Percentiles rank a stretch among this genome's conserved stretches.
These are phyloP conservation scores for Hypomontagnella monticulosa DNA, from an alignment of 495 filamentous ascomycete genomes.

Conservation along the genomic window DNA sequence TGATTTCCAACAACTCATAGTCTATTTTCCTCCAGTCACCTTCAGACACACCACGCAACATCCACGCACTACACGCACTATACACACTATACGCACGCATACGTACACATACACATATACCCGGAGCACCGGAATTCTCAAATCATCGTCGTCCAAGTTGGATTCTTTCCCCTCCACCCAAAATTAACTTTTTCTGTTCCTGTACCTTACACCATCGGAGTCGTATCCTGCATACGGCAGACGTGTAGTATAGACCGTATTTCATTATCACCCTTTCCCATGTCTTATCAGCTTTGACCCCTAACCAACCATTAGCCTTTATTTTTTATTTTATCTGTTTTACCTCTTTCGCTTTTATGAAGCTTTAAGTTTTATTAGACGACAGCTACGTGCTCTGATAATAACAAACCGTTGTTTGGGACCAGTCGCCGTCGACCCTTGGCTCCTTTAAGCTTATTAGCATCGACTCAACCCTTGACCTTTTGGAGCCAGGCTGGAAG, in stretches of 20 bases:
- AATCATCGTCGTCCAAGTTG: slow-evolving; percentile 37
- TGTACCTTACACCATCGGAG: slow-evolving; percentile 38
- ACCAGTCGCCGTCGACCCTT: background rate
- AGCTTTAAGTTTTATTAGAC: background rate
- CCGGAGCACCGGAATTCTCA: slow-evolving; percentile 36
- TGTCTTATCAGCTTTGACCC: background rate
- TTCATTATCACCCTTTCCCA: background rate
- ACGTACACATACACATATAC: slow-evolving; percentile 22
- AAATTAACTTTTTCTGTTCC: slow-evolving; percentile 27
- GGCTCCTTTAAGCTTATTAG: slow-evolving; percentile 16
- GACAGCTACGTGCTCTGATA: slow-evolving; percentile 34
- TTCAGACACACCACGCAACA: slow-evolving; percentile 37
- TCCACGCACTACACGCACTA: slow-evolving; percentile 12
- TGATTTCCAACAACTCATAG: slow-evolving; percentile 33
- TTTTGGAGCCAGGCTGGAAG: slow-evolving; percentile 16
- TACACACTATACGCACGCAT: no score
- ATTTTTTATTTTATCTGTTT: no score
- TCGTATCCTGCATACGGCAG: slow-evolving; percentile 24
- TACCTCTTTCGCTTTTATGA: no score
- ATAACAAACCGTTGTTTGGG: slow-evolving; percentile 36
- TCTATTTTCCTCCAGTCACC: slow-evolving; percentile 34
- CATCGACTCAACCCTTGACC: slow-evolving; percentile 17
- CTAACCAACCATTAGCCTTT: background rate
- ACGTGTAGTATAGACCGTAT: slow-evolving; percentile 20
- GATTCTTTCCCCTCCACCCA: slow-evolving; percentile 20